These are phyloP conservation scores for Entelexis paramagnoliae DNA, from an alignment of 1,139 yeast species.

Conservation along the genomic window DNA sequence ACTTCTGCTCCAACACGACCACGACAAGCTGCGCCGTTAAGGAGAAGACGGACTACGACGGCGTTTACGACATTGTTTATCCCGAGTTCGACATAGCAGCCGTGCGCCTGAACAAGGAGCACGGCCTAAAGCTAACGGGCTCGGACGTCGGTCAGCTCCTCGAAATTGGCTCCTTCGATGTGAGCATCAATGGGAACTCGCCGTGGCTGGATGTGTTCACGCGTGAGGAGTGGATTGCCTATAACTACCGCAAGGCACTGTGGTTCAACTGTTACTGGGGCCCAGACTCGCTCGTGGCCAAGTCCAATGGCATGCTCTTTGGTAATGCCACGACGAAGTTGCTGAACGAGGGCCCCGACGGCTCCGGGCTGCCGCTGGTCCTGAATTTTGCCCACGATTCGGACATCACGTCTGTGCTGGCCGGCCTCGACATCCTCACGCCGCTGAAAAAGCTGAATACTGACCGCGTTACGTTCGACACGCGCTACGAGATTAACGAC, in stretches of 20 bases:
- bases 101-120: constrained; percentile 33
- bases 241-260: constrained; percentile 41
- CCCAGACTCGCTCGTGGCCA: constrained; percentile 41
- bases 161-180: constrained; percentile 48
- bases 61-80: constrained; percentile 19
- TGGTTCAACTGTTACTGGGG: constrained; percentile 44
- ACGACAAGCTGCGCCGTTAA: constrained; percentile 16
- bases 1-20: constrained; percentile 26
- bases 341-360: constrained; percentile 36
- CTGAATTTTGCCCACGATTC: constrained; percentile 54
- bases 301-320: constrained; percentile 41
- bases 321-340: constrained; percentile 42
- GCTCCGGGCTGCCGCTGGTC: constrained; percentile 29
- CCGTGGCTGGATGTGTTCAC: constrained; percentile 47
- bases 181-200: constrained; percentile 45
- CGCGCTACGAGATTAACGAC: constrained; percentile 40
- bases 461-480: constrained; percentile 33
- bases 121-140: constrained; percentile 38
- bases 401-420: constrained; percentile 42
- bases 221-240: constrained; percentile 43
- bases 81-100: constrained; percentile 36
- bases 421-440: constrained; percentile 41
- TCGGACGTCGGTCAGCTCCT: constrained; percentile 40
- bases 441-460: constrained; percentile 29
- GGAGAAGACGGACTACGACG: constrained; percentile 22